Evolutionary conservation across 768 basidiomycete species (phyloP).

Genomic region (Lentinula lateritia): DNA sequence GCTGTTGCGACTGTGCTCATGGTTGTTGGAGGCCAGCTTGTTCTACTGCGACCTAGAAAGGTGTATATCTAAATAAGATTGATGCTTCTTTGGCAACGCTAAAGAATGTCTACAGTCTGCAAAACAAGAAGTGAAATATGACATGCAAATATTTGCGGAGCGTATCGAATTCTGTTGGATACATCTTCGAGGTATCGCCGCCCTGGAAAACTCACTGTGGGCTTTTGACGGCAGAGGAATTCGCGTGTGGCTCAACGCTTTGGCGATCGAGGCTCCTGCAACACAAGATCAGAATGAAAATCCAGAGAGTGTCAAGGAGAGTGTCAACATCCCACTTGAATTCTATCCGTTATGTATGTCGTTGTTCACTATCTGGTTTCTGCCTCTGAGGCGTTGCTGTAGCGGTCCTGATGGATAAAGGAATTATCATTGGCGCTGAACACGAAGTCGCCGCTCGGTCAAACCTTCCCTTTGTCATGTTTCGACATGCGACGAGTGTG

Average conservation of each 20-base stretch:
- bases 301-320: constrained; percentile 73
- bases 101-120: constrained; percentile 49
- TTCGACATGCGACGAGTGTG: constrained; percentile 87
- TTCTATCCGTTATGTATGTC: constrained; percentile 91
- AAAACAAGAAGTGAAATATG: constrained; percentile 88
- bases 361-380: not conserved
- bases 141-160: constrained; percentile 95
- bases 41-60: constrained; percentile 85
- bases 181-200: constrained; percentile 87
- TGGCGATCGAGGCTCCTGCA: constrained; percentile 70
- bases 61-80: constrained; percentile 27
- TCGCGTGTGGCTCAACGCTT: constrained; percentile 92
- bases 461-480: constrained; percentile 84
- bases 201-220: constrained; percentile 96
- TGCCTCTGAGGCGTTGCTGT: not conserved
- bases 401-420: constrained; percentile 99
- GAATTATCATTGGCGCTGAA: constrained; percentile 95
- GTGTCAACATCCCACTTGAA: constrained; percentile 85
- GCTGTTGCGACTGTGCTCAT: constrained; percentile 93
- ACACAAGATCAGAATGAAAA: constrained; percentile 27
- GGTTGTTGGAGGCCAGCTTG: constrained; percentile 88
- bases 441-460: constrained; percentile 74
- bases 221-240: constrained; percentile 89
- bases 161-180: constrained; percentile 99
- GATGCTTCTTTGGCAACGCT: not conserved